These are phyloP conservation scores for Eutrema salsugineum DNA, from an alignment of 441 rosid species.

Conservation along the genomic window DNA sequence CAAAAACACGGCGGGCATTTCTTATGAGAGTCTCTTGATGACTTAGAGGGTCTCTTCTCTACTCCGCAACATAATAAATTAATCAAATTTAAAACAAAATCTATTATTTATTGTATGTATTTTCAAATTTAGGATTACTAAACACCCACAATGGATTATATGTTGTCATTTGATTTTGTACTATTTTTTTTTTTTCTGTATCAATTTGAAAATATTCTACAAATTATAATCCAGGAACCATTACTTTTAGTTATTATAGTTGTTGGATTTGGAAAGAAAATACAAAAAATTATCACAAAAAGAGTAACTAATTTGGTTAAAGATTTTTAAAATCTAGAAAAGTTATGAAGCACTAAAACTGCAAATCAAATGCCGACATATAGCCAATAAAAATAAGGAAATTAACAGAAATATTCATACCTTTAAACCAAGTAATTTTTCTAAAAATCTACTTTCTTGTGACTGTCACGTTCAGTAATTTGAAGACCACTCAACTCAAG, in stretches of 20 bases:
- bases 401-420: neutral
- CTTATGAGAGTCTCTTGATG: neutral
- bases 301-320: neutral
- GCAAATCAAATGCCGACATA: neutral
- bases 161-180: neutral
- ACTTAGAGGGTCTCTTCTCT: neutral
- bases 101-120: neutral
- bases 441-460: constrained; percentile 22
- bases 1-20: neutral
- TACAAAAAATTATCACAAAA: neutral
- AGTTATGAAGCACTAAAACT: neutral
- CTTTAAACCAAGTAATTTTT: neutral
- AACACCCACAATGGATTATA: neutral
- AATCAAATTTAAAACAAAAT: neutral
- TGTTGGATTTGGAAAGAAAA: neutral
- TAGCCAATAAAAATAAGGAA: neutral
- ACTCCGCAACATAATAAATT: neutral
- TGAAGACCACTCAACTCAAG: constrained; percentile 12
- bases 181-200: neutral
- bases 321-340: neutral
- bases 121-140: neutral
- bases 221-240: neutral
- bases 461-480: constrained; percentile 27
- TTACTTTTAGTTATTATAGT: neutral
- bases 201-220: neutral